A percentile compares a stretch with the other conserved stretches of the same genome.
Evolutionary conservation across 129 eudicot species (phyloP).

Genomic region (Centaurea solstitialis): DNA sequence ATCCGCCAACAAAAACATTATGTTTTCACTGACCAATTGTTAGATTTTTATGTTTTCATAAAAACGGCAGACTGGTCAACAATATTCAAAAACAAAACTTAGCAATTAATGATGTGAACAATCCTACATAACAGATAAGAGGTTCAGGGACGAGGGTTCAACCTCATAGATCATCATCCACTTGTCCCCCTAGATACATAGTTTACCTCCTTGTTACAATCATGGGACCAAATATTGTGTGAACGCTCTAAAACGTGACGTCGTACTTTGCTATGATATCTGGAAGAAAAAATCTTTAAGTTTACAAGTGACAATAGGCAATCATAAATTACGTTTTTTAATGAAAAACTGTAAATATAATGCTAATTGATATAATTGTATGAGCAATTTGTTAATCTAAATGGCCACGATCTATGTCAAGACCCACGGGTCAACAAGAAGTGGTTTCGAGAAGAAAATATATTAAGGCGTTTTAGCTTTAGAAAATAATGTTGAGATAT

Average conservation of each 20-base stretch:
- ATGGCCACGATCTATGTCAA: neutral
- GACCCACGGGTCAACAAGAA: neutral
- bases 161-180: neutral
- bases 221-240: neutral
- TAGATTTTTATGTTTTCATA: too few relatives aligned
- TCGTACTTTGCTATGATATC: neutral
- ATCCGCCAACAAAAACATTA: too few relatives aligned
- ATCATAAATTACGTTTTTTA: too few relatives aligned
- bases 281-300: neutral
- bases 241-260: neutral
- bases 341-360: too few relatives aligned
- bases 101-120: neutral
- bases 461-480: neutral
- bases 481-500: too few relatives aligned
- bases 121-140: neutral
- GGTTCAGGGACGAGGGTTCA: neutral
- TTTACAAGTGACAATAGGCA: neutral
- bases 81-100: neutral
- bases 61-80: neutral
- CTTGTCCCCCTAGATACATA: neutral
- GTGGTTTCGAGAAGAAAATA: neutral
- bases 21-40: too few relatives aligned
- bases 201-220: neutral
- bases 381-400: too few relatives aligned
- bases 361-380: neutral